Percentiles rank a stretch among this genome's conserved stretches.
Conservation (phyloP, 2,329 filamentous ascomycete species). For the Phaeosphaeria sp. region DNA sequence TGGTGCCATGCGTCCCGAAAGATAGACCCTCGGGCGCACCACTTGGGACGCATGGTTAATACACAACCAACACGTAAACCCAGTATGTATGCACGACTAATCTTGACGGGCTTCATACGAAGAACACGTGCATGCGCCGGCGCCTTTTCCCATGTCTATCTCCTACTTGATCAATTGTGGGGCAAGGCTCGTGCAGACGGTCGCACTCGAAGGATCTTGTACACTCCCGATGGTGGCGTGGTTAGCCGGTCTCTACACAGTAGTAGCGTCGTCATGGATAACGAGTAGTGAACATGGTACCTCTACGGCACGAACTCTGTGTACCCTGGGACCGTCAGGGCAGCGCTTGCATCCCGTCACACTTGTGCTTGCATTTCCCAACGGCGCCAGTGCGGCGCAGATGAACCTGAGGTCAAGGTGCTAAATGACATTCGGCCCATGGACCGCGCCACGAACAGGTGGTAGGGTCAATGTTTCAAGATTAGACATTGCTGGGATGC, state of each 20-base stretch:
- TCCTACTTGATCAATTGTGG: not conserved
- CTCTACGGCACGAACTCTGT: not conserved
- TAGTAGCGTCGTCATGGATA: not conserved
- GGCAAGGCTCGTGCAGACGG: not conserved
- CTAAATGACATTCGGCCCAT: not conserved
- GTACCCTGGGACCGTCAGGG: not conserved
- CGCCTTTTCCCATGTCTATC: not conserved
- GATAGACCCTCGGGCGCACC: not conserved
- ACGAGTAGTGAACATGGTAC: not conserved
- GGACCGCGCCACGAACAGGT: not conserved
- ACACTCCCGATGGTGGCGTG: not conserved
- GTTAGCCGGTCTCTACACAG: not conserved
- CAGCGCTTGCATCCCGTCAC: not conserved
- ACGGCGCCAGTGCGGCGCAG: not conserved
- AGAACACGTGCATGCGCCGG: not conserved
- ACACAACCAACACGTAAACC: not conserved
- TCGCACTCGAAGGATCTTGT: not conserved
- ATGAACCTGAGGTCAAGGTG: not conserved
- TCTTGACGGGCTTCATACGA: not conserved
- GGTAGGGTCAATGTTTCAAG: conserved; percentile 8
- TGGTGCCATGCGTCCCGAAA: not conserved
- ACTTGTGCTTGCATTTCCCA: not conserved
- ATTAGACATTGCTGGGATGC: conserved; percentile 2
- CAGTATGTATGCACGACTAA: not conserved
- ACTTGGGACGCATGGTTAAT: not conserved